phyloP scores from a whole-genome alignment of 2,329 filamentous ascomycete genomes.

The Zymoseptoria pseudotritici region DNA sequence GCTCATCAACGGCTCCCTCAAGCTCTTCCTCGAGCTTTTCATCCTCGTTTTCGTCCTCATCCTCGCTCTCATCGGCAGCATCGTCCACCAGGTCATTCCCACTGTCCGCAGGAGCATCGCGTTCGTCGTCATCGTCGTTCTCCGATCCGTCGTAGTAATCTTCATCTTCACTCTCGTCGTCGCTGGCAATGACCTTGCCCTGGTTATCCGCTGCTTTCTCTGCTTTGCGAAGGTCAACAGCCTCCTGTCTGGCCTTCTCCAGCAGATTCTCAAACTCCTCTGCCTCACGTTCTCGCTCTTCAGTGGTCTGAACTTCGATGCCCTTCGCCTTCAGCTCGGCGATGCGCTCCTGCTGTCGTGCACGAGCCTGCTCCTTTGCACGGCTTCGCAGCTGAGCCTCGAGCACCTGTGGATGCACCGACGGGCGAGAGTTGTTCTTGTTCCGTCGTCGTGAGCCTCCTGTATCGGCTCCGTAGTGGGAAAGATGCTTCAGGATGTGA shows the following conservation, averaged over 20 bases:
- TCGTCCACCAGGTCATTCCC: conserved; percentile 14
- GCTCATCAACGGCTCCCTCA: conserved; percentile 15
- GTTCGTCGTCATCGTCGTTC: conserved; percentile 11
- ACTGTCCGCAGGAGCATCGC: conserved; percentile 1
- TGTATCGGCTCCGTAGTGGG: conserved; percentile 28
- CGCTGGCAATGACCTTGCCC: conserved; percentile 40
- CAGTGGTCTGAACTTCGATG: conserved; percentile 71
- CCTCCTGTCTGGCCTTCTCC: conserved; percentile 74
- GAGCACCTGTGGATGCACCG: conserved; percentile 63
- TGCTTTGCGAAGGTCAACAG: conserved; percentile 65
- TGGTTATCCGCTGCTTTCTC: conserved; percentile 55
- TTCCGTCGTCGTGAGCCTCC: conserved; percentile 45
- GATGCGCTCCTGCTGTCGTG: conserved; percentile 69
- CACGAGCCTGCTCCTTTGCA: conserved; percentile 70
- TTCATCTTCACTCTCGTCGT: conserved; percentile 51
- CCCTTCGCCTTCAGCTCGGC: conserved; percentile 72
- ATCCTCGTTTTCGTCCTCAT: conserved; percentile 32
- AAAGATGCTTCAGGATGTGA: conserved; percentile 29
- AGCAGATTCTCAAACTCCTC: conserved; percentile 82
- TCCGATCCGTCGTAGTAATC: conserved; percentile 29
- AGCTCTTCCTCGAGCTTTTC: conserved; percentile 19
- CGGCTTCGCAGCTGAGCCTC: conserved; percentile 60
- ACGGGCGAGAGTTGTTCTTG: conserved; percentile 51
- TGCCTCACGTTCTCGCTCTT: conserved; percentile 77
- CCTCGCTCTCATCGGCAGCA: conserved; percentile 14